These are phyloP conservation scores for Inga leiocalycina DNA, from an alignment of 306 rosid genomes.

Conservation along the genomic window DNA sequence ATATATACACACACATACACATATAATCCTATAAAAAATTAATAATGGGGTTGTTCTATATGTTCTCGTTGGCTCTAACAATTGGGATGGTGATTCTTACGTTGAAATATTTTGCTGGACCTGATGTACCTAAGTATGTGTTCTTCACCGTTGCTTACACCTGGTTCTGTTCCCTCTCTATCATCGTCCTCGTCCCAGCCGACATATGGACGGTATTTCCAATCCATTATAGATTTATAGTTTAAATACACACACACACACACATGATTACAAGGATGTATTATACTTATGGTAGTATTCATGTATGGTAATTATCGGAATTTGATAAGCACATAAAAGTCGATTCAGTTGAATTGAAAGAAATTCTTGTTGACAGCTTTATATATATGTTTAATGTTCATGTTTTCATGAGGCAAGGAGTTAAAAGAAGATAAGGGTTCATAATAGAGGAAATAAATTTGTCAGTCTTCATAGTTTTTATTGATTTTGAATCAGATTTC, in stretches of 20 bases:
- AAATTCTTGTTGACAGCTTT: not conserved
- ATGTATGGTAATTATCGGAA: not conserved
- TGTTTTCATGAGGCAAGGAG: not conserved
- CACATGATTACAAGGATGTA: no score
- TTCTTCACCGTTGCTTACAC: constrained; percentile 86
- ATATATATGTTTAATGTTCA: not conserved
- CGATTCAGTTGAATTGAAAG: not conserved
- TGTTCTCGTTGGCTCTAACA: constrained; percentile 86
- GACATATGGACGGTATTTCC: constrained; percentile 93
- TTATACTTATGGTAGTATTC: no score
- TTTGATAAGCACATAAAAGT: not conserved
- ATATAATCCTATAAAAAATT: not conserved
- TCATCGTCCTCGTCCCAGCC: constrained; percentile 93
- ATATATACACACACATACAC: not conserved
- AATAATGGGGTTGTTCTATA: constrained; percentile 86
- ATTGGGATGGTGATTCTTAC: constrained; percentile 87
- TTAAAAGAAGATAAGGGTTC: not conserved
- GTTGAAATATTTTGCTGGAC: constrained; percentile 85
- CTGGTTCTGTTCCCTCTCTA: constrained; percentile 94
- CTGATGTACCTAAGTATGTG: constrained; percentile 85
- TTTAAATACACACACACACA: no score
- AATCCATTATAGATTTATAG: not conserved
- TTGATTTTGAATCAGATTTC: no score
- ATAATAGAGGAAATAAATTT: not conserved
- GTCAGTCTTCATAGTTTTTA: no score